A percentile compares a stretch with the other conserved stretches of the same genome.
These are phyloP conservation scores for Glycine latifolia DNA, from an alignment of 306 rosid genomes.

Conservation along the genomic window DNA sequence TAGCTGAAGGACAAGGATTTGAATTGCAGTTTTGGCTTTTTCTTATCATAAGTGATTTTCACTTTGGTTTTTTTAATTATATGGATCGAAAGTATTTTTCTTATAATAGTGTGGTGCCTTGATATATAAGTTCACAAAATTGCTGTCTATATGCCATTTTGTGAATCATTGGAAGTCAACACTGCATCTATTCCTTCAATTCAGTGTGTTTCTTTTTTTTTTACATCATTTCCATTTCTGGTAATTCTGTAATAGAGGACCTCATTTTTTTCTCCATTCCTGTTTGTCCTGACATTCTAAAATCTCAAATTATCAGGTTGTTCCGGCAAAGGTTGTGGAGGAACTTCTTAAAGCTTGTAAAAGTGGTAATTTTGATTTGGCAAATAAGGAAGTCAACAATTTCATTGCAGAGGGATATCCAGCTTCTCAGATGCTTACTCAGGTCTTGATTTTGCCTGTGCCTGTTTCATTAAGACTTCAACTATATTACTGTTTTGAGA, in stretches of 20 bases:
- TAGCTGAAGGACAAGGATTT: constrained; percentile 22
- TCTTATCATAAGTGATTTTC: neutral
- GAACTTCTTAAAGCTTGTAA: constrained; percentile 70
- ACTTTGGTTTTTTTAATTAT: constrained; percentile 1
- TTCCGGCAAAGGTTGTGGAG: constrained; percentile 68
- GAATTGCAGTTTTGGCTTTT: constrained; percentile 11
- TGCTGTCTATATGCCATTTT: constrained; percentile 17
- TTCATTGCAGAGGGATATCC: constrained; percentile 97
- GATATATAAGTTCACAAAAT: constrained; percentile 14
- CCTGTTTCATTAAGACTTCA: constrained; percentile 15
- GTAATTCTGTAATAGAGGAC: neutral
- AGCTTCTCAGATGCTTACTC: constrained; percentile 84
- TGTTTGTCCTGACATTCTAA: constrained; percentile 38
- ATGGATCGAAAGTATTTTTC: neutral
- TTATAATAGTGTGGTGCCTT: neutral
- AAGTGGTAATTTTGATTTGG: constrained; percentile 88
- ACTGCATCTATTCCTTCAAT: constrained; percentile 24
- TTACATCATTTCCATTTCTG: constrained; percentile 19
- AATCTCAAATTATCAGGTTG: constrained; percentile 59
- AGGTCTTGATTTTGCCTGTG: constrained; percentile 54
- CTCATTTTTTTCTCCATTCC: neutral
- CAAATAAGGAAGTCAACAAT: constrained; percentile 88
- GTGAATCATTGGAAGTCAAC: constrained; percentile 28
- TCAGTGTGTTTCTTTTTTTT: neutral
- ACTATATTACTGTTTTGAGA: neutral